Evolutionary conservation across 495 filamentous ascomycete species (phyloP), one percentile per base, ranked within the genome.

Genomic region (Lineolata rhizophorae): DNA sequence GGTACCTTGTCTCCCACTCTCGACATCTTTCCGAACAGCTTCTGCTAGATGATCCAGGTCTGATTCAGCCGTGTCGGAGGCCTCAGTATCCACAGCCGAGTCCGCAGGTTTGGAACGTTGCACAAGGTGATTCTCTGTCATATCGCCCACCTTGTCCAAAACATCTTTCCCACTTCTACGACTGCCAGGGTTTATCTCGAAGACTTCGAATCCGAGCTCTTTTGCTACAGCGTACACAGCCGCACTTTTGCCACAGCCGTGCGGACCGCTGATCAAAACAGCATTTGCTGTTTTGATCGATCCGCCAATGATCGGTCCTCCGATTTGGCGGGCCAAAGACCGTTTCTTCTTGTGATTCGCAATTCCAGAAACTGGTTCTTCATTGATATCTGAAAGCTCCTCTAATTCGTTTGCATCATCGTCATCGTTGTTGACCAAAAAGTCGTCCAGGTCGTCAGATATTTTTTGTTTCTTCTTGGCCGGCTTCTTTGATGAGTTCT

Each of bases 41-140:
- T 42, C 36, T n/a, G n/a, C n/a, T n/a, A n/a, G n/a, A n/a, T n/a
- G n/a, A 1, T 38, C 44, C 15, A 43, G 16, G n/a, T 32, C 27
- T 18, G 32, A 13, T 35, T 14, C 50, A 16, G 28, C 8, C 22
- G 12, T 25, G 8, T 8, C 12, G 8, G 22, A 8, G 9, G 9
- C 16, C 6, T 6, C 30, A 2, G 37, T 18, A 0, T 49, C 42
- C 12, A 56, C 43, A 20, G 48, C 44, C 18, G 57, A 11, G 5
- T 9, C 8, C 4, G 8, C 9, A 6, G 6, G 6, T 6, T 6
- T 6, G 6, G 50, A 32, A 48, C 67, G 62, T 35, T 69, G 68
- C 22, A 95, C 85, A 3, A 87, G 67, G 51, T 99, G 90, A 41
- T 95, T 95, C 36, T 69, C 69, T 10, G 81, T 84, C 90, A 95